Base-by-base conservation (phyloP, 2,329 filamentous ascomycete species). In the Trichoderma sp. region DNA sequence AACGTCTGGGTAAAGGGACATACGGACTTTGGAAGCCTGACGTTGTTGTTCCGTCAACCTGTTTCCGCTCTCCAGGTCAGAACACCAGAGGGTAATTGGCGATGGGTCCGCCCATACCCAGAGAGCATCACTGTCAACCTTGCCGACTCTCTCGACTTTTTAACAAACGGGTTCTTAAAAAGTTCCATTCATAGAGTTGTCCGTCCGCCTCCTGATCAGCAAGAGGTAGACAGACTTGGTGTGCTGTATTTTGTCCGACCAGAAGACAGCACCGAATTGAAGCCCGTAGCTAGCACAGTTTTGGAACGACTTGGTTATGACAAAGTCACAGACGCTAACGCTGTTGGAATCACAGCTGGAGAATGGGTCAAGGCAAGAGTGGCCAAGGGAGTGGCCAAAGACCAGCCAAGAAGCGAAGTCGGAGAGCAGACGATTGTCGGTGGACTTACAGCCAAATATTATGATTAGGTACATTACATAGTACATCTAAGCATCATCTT, bases 211-310 rank as follows among this genome's bases (percentile, higher is more conserved):
- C 80, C 82, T 0, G 86, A 87, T 75, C 86, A 87, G 78, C 80
- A 84, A 21, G 80, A 86, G 33, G 78, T 86, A 14, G 86, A 88
- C 72, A 84, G 88, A 0, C 82, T 88, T 4, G 88, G 89, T 0
- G 81, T 90, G 1, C 77, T 86, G n/a, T 85, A 85, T 73, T 85
- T 85, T 75, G 82, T 84, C 7, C 77, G 84, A 18, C 83, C 83
- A 0, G 83, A 84, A 56, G 82, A 84, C 21, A 79, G 77, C 35
- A 78, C 83, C 2, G 81, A 83, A 76, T 75, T 85, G 53, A 76
- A 78, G 16, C 81, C 83, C 0, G 79, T 84, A 0, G 78, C 77
- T 1, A 85, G 83, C 71, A 74, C 59, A 6, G 82, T 85, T 12
- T 78, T 85, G 6, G 77, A 82, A 75, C 78, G 82, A 3, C 77